Percentiles rank a stretch among this genome's conserved stretches.
phyloP scores from a whole-genome alignment of 306 rosid species.

The Morella rubra region DNA sequence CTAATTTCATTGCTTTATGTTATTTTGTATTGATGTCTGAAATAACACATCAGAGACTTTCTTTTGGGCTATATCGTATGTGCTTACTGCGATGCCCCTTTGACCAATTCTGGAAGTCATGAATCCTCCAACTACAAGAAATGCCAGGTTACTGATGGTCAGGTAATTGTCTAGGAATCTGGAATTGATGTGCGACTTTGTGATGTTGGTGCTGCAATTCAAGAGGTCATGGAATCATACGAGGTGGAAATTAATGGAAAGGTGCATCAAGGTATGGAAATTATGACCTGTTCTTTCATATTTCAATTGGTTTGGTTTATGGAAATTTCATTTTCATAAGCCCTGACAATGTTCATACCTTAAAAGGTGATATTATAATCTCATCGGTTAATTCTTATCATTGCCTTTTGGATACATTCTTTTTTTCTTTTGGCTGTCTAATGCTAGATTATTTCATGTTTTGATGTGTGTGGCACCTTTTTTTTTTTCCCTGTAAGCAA shows the following conservation, averaged over 20 bases:
- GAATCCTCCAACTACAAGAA: neutral
- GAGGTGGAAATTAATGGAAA: constrained; percentile 97
- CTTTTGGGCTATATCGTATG: neutral
- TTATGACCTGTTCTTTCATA: constrained; percentile 4
- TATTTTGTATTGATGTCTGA: neutral
- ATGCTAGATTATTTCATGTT: too few species aligned
- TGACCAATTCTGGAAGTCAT: neutral
- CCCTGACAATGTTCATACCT: too few species aligned
- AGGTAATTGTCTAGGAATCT: constrained; percentile 58
- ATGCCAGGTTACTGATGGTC: neutral
- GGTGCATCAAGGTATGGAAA: constrained; percentile 71
- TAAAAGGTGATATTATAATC: too few species aligned
- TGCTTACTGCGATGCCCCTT: neutral
- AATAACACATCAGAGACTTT: neutral
- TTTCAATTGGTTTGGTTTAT: neutral
- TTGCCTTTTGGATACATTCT: too few species aligned
- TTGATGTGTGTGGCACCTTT: too few species aligned
- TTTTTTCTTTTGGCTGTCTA: too few species aligned
- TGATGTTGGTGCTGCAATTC: constrained; percentile 97
- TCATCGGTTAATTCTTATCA: too few species aligned
- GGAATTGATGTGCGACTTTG: constrained; percentile 97
- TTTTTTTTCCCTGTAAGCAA: too few species aligned
- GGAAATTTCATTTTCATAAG: too few species aligned
- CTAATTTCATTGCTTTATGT: neutral
- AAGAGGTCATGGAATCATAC: constrained; percentile 95